Percentiles rank a stretch among this genome's conserved stretches.
These are phyloP conservation scores for Karstenula rhodostoma DNA, from an alignment of 2,329 filamentous ascomycete species.

Conservation along the genomic window DNA sequence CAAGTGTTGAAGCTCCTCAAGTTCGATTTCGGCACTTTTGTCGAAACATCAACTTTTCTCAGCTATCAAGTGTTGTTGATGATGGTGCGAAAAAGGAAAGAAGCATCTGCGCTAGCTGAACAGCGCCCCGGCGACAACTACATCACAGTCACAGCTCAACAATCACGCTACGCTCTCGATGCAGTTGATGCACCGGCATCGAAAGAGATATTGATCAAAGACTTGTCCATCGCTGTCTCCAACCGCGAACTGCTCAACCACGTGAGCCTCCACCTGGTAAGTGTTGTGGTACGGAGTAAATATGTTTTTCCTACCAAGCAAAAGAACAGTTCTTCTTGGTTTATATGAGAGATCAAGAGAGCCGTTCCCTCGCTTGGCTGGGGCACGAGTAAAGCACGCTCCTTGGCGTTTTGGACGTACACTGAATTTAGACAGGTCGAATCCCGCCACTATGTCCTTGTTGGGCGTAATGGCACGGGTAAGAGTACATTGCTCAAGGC, in stretches of 20 bases:
- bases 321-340: too few relatives aligned
- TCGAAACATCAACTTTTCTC: neutral
- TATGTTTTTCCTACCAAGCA: too few relatives aligned
- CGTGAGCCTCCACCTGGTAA: conserved; percentile 71
- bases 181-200: conserved; percentile 49
- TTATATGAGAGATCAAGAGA: too few relatives aligned
- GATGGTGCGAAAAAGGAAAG: conserved; percentile 45
- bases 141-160: conserved; percentile 49
- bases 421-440: conserved; percentile 53
- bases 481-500: conserved; percentile 82
- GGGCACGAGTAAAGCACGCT: too few relatives aligned
- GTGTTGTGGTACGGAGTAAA: too few relatives aligned
- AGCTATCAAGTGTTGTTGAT: neutral
- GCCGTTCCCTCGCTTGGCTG: too few relatives aligned
- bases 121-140: conserved; percentile 36
- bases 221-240: conserved; percentile 73
- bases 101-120: conserved; percentile 22
- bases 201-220: conserved; percentile 64
- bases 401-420: too few relatives aligned
- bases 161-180: conserved; percentile 49
- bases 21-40: neutral
- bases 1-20: neutral
- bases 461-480: conserved; percentile 82
- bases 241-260: conserved; percentile 72
- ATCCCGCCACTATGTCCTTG: conserved; percentile 76